These are phyloP conservation scores for Hagleromyces aurorensis DNA, from an alignment of 805 yeast species.

Conservation along the genomic window DNA sequence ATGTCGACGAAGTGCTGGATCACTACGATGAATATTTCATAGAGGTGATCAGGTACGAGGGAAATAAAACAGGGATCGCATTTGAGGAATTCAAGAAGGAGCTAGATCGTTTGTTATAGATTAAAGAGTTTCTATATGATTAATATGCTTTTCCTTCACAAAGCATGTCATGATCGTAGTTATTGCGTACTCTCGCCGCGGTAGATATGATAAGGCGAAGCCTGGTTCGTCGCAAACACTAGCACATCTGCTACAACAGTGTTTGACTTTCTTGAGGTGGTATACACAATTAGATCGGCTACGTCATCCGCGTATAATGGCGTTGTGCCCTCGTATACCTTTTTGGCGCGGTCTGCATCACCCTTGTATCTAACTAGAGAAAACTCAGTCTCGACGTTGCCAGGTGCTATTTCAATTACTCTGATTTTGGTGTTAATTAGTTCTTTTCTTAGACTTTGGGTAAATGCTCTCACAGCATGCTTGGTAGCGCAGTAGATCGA, in stretches of 20 bases:
- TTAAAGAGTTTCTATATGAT: too few species aligned
- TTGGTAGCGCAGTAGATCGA: conserved; percentile 71
- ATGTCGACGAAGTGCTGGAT: conserved; percentile 30
- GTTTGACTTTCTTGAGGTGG: conserved; percentile 47
- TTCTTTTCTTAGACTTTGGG: conserved; percentile 68
- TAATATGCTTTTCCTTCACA: too few species aligned
- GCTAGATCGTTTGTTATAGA: too few species aligned
- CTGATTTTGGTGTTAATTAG: conserved; percentile 60
- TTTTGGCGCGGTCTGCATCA: conserved; percentile 44
- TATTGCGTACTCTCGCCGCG: too few species aligned
- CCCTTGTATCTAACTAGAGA: conserved; percentile 54
- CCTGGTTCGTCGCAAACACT: conserved; percentile 82
- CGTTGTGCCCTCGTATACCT: conserved; percentile 46
- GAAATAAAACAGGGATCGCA: conserved; percentile 38
- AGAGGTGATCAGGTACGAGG: conserved; percentile 49
- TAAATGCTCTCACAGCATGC: conserved; percentile 63
- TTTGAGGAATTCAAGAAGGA: conserved; percentile 35
- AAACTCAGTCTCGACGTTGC: conserved; percentile 63
- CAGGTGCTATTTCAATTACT: conserved; percentile 61
- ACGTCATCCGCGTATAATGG: conserved; percentile 53
- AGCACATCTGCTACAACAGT: conserved; percentile 66
- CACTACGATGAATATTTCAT: conserved; percentile 29
- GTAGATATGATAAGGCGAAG: conserved; percentile 60
- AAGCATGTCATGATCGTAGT: too few species aligned
- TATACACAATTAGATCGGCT: conserved; percentile 53